Base-by-base conservation (phyloP, 148 eudicot genomes). In the Rhododendron mucronatum region DNA sequence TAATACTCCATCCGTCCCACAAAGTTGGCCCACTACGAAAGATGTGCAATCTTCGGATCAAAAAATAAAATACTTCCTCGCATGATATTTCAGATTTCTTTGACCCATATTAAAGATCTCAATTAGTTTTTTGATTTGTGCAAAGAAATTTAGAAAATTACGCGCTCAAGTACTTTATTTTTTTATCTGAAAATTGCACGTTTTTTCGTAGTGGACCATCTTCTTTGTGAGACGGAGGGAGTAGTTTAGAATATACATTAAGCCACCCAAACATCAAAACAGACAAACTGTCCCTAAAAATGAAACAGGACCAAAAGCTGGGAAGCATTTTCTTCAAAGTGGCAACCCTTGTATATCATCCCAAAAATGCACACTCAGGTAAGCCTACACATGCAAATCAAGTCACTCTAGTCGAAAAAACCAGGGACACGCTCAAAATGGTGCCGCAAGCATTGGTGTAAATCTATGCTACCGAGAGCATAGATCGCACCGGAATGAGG, bases 231-330 rank as follows among this genome's bases (percentile, higher is more conserved):
- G 61, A 55, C 1, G 2, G 61, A 55, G 7, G 37, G 51, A n/a
- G 28, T 80, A 26, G 82, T 16, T 30, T 50, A 48, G 4, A 80
- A 15, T 21, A 23, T 21, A 57, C 26, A 47, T 35, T 35, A 82
- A 82, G 26, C 84, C 51, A 35, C 69, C 83, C 71, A 55, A 82
- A 55, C 67, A 57, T 21, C 33, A 82, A 82, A 82, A 37, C 30
- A 82, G 75, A 69, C 75, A 69, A 69, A 69, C 37, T 69, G 39
- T 28, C 10, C 84, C 50, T 23, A 57, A 13, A 37, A 65, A 23
- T 10, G 55, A 41, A 63, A 41, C 13, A 44, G 50, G 81, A 45
- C 16, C 81, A 45, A 81, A 41, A 45, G 23, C 74, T 16, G 23
- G 84, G 10, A 61, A 82, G 55, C 74, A 33, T 44, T 63, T 65